Conservation (phyloP, 495 filamentous ascomycete species). For the Aspergillus sparsus region DNA sequence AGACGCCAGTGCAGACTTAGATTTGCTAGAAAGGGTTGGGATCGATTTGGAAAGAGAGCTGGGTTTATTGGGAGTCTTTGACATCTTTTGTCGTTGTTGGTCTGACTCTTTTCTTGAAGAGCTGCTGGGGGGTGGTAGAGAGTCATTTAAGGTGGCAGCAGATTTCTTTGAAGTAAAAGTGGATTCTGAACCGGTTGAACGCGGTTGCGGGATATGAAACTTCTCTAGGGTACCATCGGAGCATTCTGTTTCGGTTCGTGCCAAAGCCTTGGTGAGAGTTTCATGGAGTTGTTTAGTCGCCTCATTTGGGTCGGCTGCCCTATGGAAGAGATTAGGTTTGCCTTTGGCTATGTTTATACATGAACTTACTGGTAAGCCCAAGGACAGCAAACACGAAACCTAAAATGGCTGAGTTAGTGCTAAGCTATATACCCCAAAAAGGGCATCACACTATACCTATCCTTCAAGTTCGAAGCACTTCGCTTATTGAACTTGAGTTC, state of each 20-base stretch:
- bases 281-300: conserved; percentile 47
- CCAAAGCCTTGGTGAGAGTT: conserved; percentile 41
- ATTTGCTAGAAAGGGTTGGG: conserved; percentile 29
- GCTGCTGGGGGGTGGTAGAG: conserved; percentile 26
- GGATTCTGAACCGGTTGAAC: conserved; percentile 19
- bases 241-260: conserved; percentile 35
- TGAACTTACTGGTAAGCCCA: conserved; percentile 46
- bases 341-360: not conserved
- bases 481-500: conserved; percentile 75
- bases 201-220: conserved; percentile 27
- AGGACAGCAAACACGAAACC: conserved; percentile 65
- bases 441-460: conserved; percentile 50
- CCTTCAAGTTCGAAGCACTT: conserved; percentile 80
- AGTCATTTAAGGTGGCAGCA: conserved; percentile 19
- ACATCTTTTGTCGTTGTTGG: conserved; percentile 12
- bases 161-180: conserved; percentile 18
- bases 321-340: conserved; percentile 20
- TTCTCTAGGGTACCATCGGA: conserved; percentile 30
- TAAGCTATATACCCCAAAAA: not conserved
- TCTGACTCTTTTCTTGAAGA: conserved; percentile 22
- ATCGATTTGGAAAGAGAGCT: conserved; percentile 20
- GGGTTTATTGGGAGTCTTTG: conserved; percentile 13
- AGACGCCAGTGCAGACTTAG: conserved; percentile 35
- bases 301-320: conserved; percentile 48
- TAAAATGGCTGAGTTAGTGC: conserved; percentile 15